Conservation (phyloP, 139 green algal species). For the Mychonastes homosphaera region DNA sequence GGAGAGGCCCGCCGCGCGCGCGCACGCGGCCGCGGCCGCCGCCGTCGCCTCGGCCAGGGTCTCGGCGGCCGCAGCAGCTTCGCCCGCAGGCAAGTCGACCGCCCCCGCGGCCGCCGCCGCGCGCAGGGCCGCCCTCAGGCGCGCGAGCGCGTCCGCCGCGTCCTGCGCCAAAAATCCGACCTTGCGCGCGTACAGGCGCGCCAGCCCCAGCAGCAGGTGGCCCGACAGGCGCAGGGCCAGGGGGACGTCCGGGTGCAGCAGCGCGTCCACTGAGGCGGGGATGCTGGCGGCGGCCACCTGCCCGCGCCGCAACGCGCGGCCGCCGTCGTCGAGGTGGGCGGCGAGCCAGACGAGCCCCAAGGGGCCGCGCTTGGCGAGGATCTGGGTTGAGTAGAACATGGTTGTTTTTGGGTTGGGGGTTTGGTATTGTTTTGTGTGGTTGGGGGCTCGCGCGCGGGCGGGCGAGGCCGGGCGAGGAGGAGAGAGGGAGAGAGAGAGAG, state of each 20-base stretch:
- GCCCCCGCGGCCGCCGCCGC: too few species aligned
- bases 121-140: too few species aligned
- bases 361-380: constrained; percentile 81
- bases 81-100: too few species aligned
- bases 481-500: too few species aligned
- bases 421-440: not conserved
- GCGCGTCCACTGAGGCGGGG: constrained; percentile 60
- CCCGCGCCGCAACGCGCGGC: constrained; percentile 63
- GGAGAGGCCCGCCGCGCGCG: too few species aligned
- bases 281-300: constrained; percentile 44
- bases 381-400: constrained; percentile 85
- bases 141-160: too few species aligned
- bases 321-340: constrained; percentile 83
- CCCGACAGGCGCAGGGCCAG: constrained; percentile 86
- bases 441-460: too few species aligned
- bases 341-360: constrained; percentile 92
- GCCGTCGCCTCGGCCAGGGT: too few species aligned
- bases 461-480: too few species aligned
- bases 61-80: too few species aligned
- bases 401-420: not conserved
- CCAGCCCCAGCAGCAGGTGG: constrained; percentile 92
- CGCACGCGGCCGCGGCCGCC: too few species aligned
- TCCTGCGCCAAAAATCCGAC: constrained; percentile 51
- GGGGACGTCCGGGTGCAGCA: constrained; percentile 86
- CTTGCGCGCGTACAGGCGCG: constrained; percentile 83